Evolutionary conservation across 1,284 basidiomycete genomes (phyloP).

Genomic region (Moesziomyces sp.): DNA sequence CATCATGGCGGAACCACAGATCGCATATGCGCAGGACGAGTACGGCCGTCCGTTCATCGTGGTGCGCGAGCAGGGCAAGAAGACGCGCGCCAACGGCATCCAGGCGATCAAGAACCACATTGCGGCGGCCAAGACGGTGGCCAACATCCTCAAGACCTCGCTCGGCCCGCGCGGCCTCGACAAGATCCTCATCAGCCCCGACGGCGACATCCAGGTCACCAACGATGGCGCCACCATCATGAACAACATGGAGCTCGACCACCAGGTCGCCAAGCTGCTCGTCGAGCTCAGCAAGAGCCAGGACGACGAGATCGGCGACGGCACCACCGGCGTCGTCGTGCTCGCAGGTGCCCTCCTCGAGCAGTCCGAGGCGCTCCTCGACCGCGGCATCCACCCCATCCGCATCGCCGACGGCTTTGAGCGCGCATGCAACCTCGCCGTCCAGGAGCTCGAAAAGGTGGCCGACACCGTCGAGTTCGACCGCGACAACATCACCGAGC

Average conservation of each 20-base stretch:
- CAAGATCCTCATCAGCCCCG: slow-evolving; percentile 98
- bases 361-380: slow-evolving; percentile 84
- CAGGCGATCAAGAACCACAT: slow-evolving; percentile 85
- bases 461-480: slow-evolving; percentile 91
- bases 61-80: slow-evolving; percentile 91
- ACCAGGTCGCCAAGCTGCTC: slow-evolving; percentile 96
- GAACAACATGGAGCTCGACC: slow-evolving; percentile 79
- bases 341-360: slow-evolving; percentile 95
- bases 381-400: slow-evolving; percentile 97
- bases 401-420: slow-evolving; percentile 98
- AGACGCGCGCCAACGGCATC: slow-evolving; percentile 91
- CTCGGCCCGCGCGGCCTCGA: slow-evolving; percentile 95
- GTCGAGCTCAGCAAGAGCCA: slow-evolving; percentile 97
- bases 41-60: slow-evolving; percentile 98
- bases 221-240: slow-evolving; percentile 85
- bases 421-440: slow-evolving; percentile 87
- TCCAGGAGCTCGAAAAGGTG: slow-evolving; percentile 88
- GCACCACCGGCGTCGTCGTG: slow-evolving; percentile 98
- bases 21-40: slow-evolving; percentile 71
- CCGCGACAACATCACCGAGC: slow-evolving; percentile 79
- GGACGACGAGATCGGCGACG: slow-evolving; percentile 99
- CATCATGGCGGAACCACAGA: slow-evolving; percentile 64
- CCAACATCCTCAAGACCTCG: slow-evolving; percentile 94
- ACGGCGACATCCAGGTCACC: slow-evolving; percentile 98
- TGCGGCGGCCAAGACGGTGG: slow-evolving; percentile 86